Percentiles rank a stretch among this genome's conserved stretches.
These are phyloP conservation scores for Fusarium proliferatum DNA, from an alignment of 2,329 filamentous ascomycete genomes.

Conservation along the genomic window DNA sequence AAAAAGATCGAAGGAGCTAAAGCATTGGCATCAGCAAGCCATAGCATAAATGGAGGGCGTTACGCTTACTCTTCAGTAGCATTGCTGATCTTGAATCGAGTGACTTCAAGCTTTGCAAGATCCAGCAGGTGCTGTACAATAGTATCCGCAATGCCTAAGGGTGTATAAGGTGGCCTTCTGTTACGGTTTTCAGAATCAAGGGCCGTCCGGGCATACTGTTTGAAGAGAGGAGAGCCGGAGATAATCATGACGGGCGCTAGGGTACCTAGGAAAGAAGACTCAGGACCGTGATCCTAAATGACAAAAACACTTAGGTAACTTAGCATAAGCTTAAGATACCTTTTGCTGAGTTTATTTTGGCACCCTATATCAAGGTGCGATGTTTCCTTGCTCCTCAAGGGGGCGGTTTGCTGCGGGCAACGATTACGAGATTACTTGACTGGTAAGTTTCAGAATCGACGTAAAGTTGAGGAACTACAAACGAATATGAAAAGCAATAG, in stretches of 20 bases:
- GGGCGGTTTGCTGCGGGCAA: not conserved
- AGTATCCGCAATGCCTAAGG: constrained; percentile 41
- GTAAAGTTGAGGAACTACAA: not conserved
- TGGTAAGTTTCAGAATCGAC: not conserved
- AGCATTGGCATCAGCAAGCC: not conserved
- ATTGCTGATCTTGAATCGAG: constrained; percentile 46
- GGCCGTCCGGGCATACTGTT: constrained; percentile 37
- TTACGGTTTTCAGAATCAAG: constrained; percentile 14
- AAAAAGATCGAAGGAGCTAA: constrained; percentile 46
- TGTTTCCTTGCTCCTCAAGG: no score
- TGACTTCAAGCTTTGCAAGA: constrained; percentile 44
- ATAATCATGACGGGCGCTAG: constrained; percentile 35
- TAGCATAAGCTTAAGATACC: no score
- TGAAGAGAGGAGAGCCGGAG: constrained; percentile 43
- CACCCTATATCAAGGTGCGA: no score
- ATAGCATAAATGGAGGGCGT: not conserved
- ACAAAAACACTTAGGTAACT: no score
- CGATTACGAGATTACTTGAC: not conserved
- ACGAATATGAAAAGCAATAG: not conserved
- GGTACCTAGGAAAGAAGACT: no score
- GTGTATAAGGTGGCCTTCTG: constrained; percentile 4
- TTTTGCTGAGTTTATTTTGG: no score
- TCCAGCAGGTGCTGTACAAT: constrained; percentile 46
- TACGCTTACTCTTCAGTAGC: constrained; percentile 46
- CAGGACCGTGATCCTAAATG: no score